A percentile compares a stretch with the other conserved stretches of the same genome.
phyloP scores from a whole-genome alignment of 441 rosid genomes.

The Bocquillonia castaneifolia region DNA sequence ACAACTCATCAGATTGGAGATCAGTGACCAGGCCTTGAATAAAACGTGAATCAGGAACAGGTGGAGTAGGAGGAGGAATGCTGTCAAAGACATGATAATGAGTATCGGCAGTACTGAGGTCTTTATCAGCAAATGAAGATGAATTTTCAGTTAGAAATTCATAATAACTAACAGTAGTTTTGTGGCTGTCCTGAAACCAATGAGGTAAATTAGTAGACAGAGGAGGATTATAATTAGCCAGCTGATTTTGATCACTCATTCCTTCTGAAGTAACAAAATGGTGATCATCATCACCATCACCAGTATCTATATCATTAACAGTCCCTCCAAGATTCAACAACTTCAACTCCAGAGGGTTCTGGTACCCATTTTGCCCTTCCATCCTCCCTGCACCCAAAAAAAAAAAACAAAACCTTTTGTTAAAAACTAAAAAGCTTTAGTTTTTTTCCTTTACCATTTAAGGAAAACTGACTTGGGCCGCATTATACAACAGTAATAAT shows the following conservation, averaged over 20 bases:
- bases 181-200: slow-evolving; percentile 23
- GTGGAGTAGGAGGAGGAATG: slow-evolving; percentile 24
- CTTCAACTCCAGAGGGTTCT: slow-evolving; percentile 21
- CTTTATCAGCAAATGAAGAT: slow-evolving; percentile 21
- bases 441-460: too few relatives aligned
- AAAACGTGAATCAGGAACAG: slow-evolving; percentile 15
- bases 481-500: too few relatives aligned
- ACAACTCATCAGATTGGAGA: slow-evolving; percentile 14
- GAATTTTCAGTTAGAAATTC: slow-evolving; percentile 36
- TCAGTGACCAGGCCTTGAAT: slow-evolving; percentile 17
- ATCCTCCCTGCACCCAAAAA: too few relatives aligned
- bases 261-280: slow-evolving; percentile 4
- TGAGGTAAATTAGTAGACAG: too few relatives aligned
- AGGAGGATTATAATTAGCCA: slow-evolving; percentile 20
- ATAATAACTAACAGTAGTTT: slow-evolving; percentile 28
- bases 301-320: slow-evolving; percentile 18
- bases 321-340: slow-evolving; percentile 21
- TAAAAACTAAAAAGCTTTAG: too few relatives aligned
- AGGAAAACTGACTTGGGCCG: too few relatives aligned
- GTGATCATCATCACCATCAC: slow-evolving; percentile 19
- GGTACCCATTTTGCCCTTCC: slow-evolving; percentile 28
- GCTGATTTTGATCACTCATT: slow-evolving; percentile 8
- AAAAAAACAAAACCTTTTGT: too few relatives aligned
- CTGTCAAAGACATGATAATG: slow-evolving; percentile 22
- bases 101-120: slow-evolving; percentile 12